Evolutionary conservation across 306 rosid genomes (phyloP).

Genomic region (Cucurbita pepo): DNA sequence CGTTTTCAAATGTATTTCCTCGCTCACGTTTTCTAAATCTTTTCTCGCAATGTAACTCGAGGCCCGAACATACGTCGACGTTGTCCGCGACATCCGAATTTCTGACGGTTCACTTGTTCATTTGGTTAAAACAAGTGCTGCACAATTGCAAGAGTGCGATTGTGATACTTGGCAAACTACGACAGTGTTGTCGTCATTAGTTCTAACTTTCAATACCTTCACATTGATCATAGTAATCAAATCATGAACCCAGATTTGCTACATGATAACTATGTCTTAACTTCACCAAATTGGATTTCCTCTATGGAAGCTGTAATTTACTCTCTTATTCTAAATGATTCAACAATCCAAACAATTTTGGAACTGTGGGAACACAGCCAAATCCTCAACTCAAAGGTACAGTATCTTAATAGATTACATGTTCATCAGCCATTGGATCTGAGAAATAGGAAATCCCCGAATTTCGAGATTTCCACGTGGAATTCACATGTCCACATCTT

Average conservation of each 20-base stretch:
- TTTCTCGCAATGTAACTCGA: too few species aligned
- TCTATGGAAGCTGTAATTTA: not conserved
- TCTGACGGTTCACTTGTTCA: too few species aligned
- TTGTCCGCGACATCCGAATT: too few species aligned
- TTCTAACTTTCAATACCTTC: not conserved
- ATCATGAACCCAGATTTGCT: not conserved
- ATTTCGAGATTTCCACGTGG: slow-evolving; percentile 17
- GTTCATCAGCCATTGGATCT: not conserved
- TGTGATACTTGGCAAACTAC: not conserved
- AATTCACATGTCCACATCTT: slow-evolving; percentile 29
- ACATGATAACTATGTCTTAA: not conserved
- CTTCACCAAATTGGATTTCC: not conserved
- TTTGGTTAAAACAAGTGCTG: too few species aligned
- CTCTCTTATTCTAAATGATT: not conserved
- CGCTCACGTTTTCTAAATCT: too few species aligned
- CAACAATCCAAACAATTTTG: not conserved
- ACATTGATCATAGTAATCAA: not conserved
- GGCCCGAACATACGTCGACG: too few species aligned
- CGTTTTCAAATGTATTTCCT: too few species aligned
- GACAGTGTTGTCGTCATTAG: not conserved
- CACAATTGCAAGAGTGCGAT: too few species aligned
- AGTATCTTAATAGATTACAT: not conserved
- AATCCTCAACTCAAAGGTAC: not conserved
- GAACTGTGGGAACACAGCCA: not conserved
- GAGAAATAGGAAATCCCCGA: not conserved